Percentiles rank a stretch among this genome's conserved stretches.
Evolutionary conservation across 257 asterid species (phyloP).

Genomic region (Ajuga chamaepitys): DNA sequence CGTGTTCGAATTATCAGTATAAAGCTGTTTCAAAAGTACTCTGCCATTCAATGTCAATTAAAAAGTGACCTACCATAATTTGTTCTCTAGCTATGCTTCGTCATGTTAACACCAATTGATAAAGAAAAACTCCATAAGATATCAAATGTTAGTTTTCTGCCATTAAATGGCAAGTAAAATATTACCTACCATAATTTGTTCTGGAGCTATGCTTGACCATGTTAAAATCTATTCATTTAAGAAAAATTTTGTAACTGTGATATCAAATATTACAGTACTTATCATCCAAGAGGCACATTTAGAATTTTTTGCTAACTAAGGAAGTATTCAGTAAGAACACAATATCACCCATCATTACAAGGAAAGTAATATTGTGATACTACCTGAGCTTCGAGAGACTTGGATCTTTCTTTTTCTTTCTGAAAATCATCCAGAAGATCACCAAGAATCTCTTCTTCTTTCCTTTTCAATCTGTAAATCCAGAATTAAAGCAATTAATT

Average conservation of each 20-base stretch:
- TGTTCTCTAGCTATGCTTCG: no score
- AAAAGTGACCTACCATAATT: no score
- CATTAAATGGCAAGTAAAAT: not conserved
- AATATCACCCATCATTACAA: not conserved
- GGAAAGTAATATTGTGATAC: not conserved
- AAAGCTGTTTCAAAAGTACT: no score
- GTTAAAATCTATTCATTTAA: not conserved
- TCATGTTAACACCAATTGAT: no score
- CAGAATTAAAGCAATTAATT: slow-evolving; percentile 1
- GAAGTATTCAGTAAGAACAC: not conserved
- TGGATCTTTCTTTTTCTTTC: slow-evolving; percentile 55
- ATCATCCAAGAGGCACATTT: not conserved
- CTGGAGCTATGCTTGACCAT: not conserved
- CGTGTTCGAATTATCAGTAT: no score
- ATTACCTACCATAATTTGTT: not conserved
- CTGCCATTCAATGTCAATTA: no score
- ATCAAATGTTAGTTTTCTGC: not conserved
- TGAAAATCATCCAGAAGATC: slow-evolving; percentile 66
- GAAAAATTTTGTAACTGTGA: not conserved
- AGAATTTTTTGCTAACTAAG: not conserved
- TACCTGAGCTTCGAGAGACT: slow-evolving; percentile 77
- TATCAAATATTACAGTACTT: not conserved
- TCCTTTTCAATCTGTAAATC: slow-evolving; percentile 52
- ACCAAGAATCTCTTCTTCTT: slow-evolving; percentile 66
- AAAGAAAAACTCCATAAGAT: no score